Evolutionary conservation across 148 eudicot genomes (phyloP), one percentile per base, ranked within the genome.

Genomic region (Chenopodium album): DNA sequence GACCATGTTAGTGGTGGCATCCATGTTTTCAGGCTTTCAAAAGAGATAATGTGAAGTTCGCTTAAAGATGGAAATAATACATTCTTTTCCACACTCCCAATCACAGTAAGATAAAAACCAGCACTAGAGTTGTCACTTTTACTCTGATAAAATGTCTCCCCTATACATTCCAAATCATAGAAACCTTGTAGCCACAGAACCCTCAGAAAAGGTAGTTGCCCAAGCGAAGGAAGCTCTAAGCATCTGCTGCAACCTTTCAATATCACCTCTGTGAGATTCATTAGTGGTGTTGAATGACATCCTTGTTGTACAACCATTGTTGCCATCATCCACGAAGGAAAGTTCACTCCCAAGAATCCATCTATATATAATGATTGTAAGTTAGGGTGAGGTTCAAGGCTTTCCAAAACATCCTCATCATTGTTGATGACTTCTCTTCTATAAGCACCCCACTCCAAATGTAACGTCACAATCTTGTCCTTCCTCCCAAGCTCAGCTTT

Each of bases 331-430:
- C 78, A 75, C 6, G 23, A 3, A 5, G 78, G 78, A 54, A 75
- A 75, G 23, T 0, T 16, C 13, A 23, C 66, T 31, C 65, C 78
- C 2, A 17, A 56, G 66, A 75, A 75, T 34, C 20, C 4, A 4
- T 54, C 0, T 20, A 75, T 23, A 16, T 29, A 2, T 5, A 75
- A 20, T 14, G 47, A 17, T 29, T 20, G 41, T 37, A 76, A 22
- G 70, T 20, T 76, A 5, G 79, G 70, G 32, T 62, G 79, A 34
- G 54, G 70, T 41, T 76, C 54, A 1, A 76, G 52, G 20, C 54
- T 26, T 1, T 76, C 81, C 16, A 78, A 72, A 50, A 78, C 75
- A 48, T 68, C 75, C 59, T 78, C 75, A 16, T 78, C 75, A 47
- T 2, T 31, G 16, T 23, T n/a, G n/a, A n/a, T 65, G 13, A 1